phyloP scores from a whole-genome alignment of 805 yeast genomes.

The Sungouiella thailandica region DNA sequence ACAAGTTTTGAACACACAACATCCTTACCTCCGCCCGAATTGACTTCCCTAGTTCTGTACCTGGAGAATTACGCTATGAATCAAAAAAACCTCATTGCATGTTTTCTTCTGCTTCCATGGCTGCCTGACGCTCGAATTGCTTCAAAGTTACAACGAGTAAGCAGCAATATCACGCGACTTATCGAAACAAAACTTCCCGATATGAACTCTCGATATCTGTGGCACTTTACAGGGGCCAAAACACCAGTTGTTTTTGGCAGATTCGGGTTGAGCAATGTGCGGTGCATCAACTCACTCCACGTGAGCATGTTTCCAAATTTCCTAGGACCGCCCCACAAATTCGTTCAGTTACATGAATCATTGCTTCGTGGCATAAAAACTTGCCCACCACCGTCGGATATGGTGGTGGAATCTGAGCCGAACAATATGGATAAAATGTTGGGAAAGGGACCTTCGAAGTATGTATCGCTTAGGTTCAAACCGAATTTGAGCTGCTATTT shows the following conservation, averaged over 20 bases:
- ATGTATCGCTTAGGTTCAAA: slow-evolving; percentile 2
- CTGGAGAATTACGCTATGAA: slow-evolving; percentile 19
- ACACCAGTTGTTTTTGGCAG: slow-evolving; percentile 5
- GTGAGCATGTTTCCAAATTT: slow-evolving; percentile 15
- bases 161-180: slow-evolving; percentile 2
- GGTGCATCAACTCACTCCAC: slow-evolving; percentile 12
- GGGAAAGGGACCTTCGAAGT: neutral
- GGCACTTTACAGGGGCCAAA: slow-evolving; percentile 4
- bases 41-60: slow-evolving; percentile 5
- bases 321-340: slow-evolving; percentile 1
- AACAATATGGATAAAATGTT: slow-evolving; percentile 7
- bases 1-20: slow-evolving; percentile 2
- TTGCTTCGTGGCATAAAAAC: slow-evolving; percentile 3
- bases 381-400: slow-evolving; percentile 2
- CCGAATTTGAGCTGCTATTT: slow-evolving; percentile 3
- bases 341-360: slow-evolving; percentile 1
- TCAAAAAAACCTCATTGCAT: slow-evolving; percentile 8
- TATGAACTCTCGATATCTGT: slow-evolving; percentile 4
- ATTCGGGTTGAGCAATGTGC: slow-evolving; percentile 6
- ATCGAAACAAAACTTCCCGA: slow-evolving; percentile 2
- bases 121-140: slow-evolving; percentile 5
- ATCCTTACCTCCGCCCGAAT: neutral
- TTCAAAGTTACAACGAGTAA: slow-evolving; percentile 3
- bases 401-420: neutral
- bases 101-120: slow-evolving; percentile 19